Evolutionary conservation across 148 eudicot species (phyloP).

Genomic region (Silene uniflora): DNA sequence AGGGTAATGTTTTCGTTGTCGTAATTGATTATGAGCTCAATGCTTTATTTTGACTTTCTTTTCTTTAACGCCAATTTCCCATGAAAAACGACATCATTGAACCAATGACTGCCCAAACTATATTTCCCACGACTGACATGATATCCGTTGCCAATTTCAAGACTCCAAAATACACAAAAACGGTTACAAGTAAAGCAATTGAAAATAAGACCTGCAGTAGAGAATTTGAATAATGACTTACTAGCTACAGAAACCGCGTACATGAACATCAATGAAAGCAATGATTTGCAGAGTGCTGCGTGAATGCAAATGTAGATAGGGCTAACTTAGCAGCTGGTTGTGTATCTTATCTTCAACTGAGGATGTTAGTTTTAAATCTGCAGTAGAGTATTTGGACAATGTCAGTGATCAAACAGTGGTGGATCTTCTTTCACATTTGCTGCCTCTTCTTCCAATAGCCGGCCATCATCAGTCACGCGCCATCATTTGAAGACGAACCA

Average conservation of each 20-base stretch:
- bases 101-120: too few species aligned
- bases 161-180: not conserved
- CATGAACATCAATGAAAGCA: constrained; percentile 46
- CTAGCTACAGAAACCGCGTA: constrained; percentile 21
- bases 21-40: too few species aligned
- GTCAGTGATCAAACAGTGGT: constrained; percentile 39
- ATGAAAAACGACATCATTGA: too few species aligned
- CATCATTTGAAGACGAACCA: constrained; percentile 56
- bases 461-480: constrained; percentile 37
- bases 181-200: not conserved
- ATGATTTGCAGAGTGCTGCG: constrained; percentile 22
- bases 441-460: constrained; percentile 56
- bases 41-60: too few species aligned
- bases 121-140: not conserved
- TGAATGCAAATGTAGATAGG: constrained; percentile 26
- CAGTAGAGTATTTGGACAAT: constrained; percentile 47
- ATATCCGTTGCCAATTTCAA: not conserved
- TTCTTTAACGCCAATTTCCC: too few species aligned
- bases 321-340: constrained; percentile 5
- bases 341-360: too few species aligned
- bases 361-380: too few species aligned
- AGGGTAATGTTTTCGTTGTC: too few species aligned
- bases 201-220: too few species aligned
- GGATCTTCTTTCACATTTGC: constrained; percentile 57
- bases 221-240: too few species aligned